phyloP scores from a whole-genome alignment of 257 asterid species.

The Anisodus tanguticus region DNA sequence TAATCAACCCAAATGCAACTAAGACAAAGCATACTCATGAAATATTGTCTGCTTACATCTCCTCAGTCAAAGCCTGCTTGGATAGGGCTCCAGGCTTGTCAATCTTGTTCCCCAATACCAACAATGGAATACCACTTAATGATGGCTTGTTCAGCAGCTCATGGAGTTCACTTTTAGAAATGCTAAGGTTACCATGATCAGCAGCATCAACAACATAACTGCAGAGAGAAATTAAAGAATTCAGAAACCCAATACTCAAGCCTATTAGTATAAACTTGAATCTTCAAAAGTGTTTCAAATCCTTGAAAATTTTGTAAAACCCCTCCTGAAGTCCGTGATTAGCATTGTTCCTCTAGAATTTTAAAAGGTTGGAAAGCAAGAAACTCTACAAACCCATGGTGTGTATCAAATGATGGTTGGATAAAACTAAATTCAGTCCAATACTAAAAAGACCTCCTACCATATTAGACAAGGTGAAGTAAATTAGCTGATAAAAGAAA shows the following conservation, averaged over 20 bases:
- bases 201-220: slow-evolving; percentile 98
- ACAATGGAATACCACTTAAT: slow-evolving; percentile 81
- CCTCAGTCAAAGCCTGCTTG: slow-evolving; percentile 81
- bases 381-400: too few species aligned
- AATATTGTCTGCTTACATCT: slow-evolving; percentile 62
- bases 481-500: background rate
- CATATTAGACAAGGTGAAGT: background rate
- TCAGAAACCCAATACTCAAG: background rate
- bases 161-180: slow-evolving; percentile 82
- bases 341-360: background rate
- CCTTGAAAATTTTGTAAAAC: background rate
- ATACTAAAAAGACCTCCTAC: background rate
- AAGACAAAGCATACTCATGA: background rate
- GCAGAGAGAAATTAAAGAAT: slow-evolving; percentile 32
- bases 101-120: slow-evolving; percentile 91
- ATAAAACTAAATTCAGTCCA: background rate
- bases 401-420: too few species aligned
- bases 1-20: too few species aligned
- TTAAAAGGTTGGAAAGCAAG: too few species aligned
- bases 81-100: slow-evolving; percentile 83
- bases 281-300: background rate
- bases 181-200: slow-evolving; percentile 78
- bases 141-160: slow-evolving; percentile 90
- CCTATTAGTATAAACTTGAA: background rate
- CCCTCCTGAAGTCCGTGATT: background rate